A percentile compares a stretch with the other conserved stretches of the same genome.
phyloP scores from a whole-genome alignment of 352 stramenopile species.

The Thraustochytrium sp. region DNA sequence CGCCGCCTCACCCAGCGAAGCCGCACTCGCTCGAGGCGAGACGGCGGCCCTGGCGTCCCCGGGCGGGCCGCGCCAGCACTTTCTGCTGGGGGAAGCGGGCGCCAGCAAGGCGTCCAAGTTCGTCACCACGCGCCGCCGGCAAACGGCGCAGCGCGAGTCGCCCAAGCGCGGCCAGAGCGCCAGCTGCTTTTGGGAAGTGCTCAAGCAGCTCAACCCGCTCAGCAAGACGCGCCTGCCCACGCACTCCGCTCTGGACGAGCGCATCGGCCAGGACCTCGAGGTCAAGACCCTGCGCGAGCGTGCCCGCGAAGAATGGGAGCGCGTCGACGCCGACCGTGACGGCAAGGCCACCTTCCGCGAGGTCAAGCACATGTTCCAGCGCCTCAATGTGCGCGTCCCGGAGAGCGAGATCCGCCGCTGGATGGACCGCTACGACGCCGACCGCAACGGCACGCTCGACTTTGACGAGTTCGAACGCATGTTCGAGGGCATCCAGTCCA shows the following conservation, averaged over 20 bases:
- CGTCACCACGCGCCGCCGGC: background rate
- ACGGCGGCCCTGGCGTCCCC: too few species aligned
- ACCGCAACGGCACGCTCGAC: constrained; percentile 13
- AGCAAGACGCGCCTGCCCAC: background rate
- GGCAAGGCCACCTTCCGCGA: constrained; percentile 5
- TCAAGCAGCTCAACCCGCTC: constrained; percentile 16
- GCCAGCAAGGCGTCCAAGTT: background rate
- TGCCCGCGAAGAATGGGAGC: constrained; percentile 20
- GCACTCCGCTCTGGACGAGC: background rate
- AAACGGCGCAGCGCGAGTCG: background rate
- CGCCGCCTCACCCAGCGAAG: too few species aligned
- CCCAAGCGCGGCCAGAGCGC: background rate
- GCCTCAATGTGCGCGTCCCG: constrained; percentile 27
- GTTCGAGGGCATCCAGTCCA: constrained; percentile 40
- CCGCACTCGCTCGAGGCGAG: too few species aligned
- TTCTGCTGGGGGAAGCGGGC: background rate
- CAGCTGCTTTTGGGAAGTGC: constrained; percentile 9
- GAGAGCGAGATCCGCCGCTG: constrained; percentile 5
- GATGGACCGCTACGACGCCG: constrained; percentile 33
- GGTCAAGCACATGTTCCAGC: constrained; percentile 25
- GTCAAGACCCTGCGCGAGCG: background rate
- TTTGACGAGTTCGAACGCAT: constrained; percentile 38
- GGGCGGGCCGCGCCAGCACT: background rate
- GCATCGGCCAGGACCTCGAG: background rate
- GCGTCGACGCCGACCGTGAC: background rate